These are phyloP conservation scores for Metroxylon sagu DNA, from an alignment of 176 grass and related monocot genomes.

Conservation along the genomic window DNA sequence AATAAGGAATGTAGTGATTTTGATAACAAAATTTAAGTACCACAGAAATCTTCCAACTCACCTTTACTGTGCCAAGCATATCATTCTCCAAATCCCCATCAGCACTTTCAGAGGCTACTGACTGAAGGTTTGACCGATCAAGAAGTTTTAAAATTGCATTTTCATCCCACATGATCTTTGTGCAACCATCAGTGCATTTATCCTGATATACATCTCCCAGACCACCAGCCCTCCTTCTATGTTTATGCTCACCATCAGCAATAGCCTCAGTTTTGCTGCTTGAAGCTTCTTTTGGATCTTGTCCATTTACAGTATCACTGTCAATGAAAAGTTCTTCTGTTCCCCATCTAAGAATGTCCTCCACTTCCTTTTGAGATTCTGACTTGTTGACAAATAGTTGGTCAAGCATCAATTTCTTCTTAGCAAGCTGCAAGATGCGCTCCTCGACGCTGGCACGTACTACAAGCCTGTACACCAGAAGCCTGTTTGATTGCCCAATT, in stretches of 20 bases:
- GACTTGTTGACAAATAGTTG: constrained; percentile 99
- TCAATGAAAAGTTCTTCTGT: constrained; percentile 93
- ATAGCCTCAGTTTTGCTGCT: constrained; percentile 28
- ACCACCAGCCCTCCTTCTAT: constrained; percentile 77
- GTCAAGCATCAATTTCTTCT: constrained; percentile 99
- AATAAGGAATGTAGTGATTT: not conserved
- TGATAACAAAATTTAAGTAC: constrained; percentile 1
- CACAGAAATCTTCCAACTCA: constrained; percentile 26
- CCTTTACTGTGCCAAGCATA: constrained; percentile 97
- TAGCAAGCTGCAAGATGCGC: constrained; percentile 94
- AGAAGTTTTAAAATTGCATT: constrained; percentile 86
- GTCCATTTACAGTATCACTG: constrained; percentile 35
- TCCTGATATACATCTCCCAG: constrained; percentile 97
- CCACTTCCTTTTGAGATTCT: constrained; percentile 91
- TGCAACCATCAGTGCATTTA: constrained; percentile 73
- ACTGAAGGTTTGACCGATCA: constrained; percentile 88
- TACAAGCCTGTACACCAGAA: constrained; percentile 96
- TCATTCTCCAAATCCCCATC: constrained; percentile 80
- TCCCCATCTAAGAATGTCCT: constrained; percentile 98
- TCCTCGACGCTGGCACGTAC: constrained; percentile 97
- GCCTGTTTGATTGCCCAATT: constrained; percentile 94
- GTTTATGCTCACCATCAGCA: constrained; percentile 64
- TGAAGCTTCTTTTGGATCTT: constrained; percentile 61
- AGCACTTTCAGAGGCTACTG: constrained; percentile 49
- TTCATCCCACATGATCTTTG: constrained; percentile 88